Evolutionary conservation across 768 basidiomycete species (phyloP).

Genomic region (Coprinopsis strossmayeri): DNA sequence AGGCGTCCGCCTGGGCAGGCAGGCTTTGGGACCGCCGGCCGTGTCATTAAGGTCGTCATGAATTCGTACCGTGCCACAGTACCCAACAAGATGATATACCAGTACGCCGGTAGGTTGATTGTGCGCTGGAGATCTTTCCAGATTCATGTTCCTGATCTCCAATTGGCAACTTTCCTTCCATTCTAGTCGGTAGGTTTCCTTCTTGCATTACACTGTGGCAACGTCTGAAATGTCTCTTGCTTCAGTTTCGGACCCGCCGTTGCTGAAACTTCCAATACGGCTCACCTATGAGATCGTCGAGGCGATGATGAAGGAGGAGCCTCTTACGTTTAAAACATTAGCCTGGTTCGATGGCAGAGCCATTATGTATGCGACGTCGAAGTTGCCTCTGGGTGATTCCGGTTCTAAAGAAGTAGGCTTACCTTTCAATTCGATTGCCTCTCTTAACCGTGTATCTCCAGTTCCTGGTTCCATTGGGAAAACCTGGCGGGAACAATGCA

Average conservation of each 20-base stretch:
- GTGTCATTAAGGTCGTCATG: slow-evolving; percentile 21
- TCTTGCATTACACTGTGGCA: background rate
- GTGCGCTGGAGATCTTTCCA: background rate
- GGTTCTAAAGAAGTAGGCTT: slow-evolving; percentile 45
- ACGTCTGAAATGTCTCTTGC: too few species aligned
- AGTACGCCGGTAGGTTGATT: slow-evolving; percentile 47
- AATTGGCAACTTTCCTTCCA: background rate
- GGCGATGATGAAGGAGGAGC: slow-evolving; percentile 46
- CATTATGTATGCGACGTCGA: slow-evolving; percentile 55
- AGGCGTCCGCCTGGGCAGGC: too few species aligned
- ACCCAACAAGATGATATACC: slow-evolving; percentile 52
- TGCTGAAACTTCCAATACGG: slow-evolving; percentile 34
- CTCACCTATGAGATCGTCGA: slow-evolving; percentile 37
- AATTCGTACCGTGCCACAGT: slow-evolving; percentile 47
- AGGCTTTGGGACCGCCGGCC: slow-evolving; percentile 40
- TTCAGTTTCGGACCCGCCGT: slow-evolving; percentile 15
- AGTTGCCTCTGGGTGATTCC: slow-evolving; percentile 49
- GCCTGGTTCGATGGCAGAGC: slow-evolving; percentile 77
- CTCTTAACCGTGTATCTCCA: too few species aligned
- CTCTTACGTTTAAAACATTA: slow-evolving; percentile 55
- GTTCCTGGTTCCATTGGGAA: slow-evolving; percentile 46
- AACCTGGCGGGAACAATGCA: slow-evolving; percentile 26
- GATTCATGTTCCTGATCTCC: background rate
- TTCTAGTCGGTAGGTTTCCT: slow-evolving; percentile 21
- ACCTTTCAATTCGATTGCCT: too few species aligned